Percentiles rank a stretch among this genome's conserved stretches.
Evolutionary conservation across 768 basidiomycete species (phyloP).

Genomic region (Kwoniella sp.): DNA sequence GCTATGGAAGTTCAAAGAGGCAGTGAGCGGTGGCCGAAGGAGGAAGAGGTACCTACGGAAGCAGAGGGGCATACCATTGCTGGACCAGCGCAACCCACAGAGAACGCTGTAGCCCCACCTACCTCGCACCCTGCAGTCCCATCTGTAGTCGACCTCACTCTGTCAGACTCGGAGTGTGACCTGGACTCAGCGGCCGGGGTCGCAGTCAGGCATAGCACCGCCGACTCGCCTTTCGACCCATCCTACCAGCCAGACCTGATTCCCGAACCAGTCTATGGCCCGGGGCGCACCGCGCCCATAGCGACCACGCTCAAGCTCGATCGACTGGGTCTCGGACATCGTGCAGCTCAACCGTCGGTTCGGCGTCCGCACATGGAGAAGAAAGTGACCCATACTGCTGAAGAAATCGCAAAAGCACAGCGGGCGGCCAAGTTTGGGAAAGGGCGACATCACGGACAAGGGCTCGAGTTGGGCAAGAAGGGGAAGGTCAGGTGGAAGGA

Average conservation of each 20-base stretch:
- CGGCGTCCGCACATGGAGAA: constrained; percentile 6
- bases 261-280: too few relatives aligned
- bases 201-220: too few relatives aligned
- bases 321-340: constrained; percentile 38
- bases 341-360: not conserved
- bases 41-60: too few relatives aligned
- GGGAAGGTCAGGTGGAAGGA: constrained; percentile 44
- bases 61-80: too few relatives aligned
- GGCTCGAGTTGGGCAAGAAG: constrained; percentile 36
- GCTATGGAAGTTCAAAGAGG: too few relatives aligned
- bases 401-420: constrained; percentile 32
- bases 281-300: constrained; percentile 42
- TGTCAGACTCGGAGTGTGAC: constrained; percentile 11
- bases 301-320: constrained; percentile 40
- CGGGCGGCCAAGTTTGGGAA: constrained; percentile 16
- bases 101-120: too few relatives aligned
- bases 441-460: not conserved
- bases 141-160: constrained; percentile 30
- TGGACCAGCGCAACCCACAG: too few relatives aligned
- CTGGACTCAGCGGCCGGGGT: not conserved
- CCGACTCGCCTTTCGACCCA: too few relatives aligned
- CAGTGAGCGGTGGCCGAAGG: too few relatives aligned
- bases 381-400: constrained; percentile 34
- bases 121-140: too few relatives aligned
- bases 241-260: too few relatives aligned